Evolutionary conservation across 139 green algal species (phyloP), one percentile per base, ranked within the genome.

Genomic region (Chlamydomonas sp.): DNA sequence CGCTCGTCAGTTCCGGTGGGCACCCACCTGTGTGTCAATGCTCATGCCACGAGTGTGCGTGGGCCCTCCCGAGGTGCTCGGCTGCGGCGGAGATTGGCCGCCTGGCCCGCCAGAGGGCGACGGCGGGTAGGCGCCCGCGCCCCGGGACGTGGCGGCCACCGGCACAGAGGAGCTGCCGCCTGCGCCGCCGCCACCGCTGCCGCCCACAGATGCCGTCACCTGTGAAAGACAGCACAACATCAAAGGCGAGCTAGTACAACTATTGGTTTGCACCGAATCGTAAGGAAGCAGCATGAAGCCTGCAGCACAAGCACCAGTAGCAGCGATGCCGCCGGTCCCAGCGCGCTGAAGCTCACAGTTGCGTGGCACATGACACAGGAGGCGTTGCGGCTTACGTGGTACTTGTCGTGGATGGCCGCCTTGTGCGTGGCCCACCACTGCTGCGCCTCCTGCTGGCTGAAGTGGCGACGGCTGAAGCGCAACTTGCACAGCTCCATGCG

Each of bases 391-490:
- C 81, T 78, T 15, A 79, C 82, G 67, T 86, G 62, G 71, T 80
- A 80, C 61, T 58, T 15, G 3, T 85, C 79, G 66, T 67, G 20
- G 57, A 85, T 57, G 16, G 61, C 79, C 4, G 66, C 60, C 72
- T 71, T 79, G 82, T 86, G 59, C 31, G 61, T 5, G 9, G 3
- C 63, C 82, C 71, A 79, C 82, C 82, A 86, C 71, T 66, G 57
- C 61, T 80, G 71, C 60, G 67, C 82, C 71, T 79, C 60, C 20
- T 5, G 2, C 20, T n/a, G 82, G n/a, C 69, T 73, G 82, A 86
- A 86, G 60, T 58, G 0, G 4, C 72, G 71, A 5, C 71, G 60
- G 71, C 74, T 79, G 82, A 86, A 86, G 71, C 82, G 82, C 58
- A 86, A 3, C 72, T 86, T 86, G 59, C 62, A 64, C 71, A 86